Evolutionary conservation across 208 protist genomes (phyloP), one percentile per base, ranked within the genome.

Genomic region (Vickermania ingenoplastis): DNA sequence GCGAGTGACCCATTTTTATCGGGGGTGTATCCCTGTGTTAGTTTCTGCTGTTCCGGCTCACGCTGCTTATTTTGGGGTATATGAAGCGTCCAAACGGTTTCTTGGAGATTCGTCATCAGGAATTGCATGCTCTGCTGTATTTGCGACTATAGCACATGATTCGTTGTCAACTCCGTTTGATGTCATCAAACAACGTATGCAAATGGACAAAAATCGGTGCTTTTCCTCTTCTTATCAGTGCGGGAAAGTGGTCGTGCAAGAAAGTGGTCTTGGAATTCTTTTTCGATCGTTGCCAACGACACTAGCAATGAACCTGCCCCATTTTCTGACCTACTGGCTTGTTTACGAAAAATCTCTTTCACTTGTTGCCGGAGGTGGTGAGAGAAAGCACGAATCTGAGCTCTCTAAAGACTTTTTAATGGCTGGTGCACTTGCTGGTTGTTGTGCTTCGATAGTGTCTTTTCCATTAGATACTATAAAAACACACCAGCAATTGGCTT

Each of bases 171-270:
- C 86, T 4, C 95, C 95, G 2, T 95, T 97, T 63, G 95, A 97
- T 63, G 92, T 96, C 4, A 69, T 98, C 5, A 98, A 98, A 71
- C 95, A 98, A 69, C 81, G 90, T 2, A 92, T 97, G 89, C 90
- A 97, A 60, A 86, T 97, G 73, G 80, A 93, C 50, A 61, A 65
- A 21, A 28, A 48, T 0, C 72, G 78, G 27, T 56, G 49, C 54
- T 96, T 86, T 62, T 36, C 28, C 7, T 78, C 28, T 30, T 84
- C 85, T 0, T 14, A 80, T 0, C 62, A 81, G 13, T 96, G 90
- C 55, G 68, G 62, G 0, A 48, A 27, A 31, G 31, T 55, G 23
- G 61, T 95, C 26, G 23, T 81, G n/a, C 49, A 41, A 2, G 69
- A 59, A 24, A 87, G 95, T 36, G 92, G 89, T 0, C 17, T 80